These are phyloP conservation scores for Fonsecaea nubica DNA, from an alignment of 2,329 filamentous ascomycete species.

Conservation along the genomic window DNA sequence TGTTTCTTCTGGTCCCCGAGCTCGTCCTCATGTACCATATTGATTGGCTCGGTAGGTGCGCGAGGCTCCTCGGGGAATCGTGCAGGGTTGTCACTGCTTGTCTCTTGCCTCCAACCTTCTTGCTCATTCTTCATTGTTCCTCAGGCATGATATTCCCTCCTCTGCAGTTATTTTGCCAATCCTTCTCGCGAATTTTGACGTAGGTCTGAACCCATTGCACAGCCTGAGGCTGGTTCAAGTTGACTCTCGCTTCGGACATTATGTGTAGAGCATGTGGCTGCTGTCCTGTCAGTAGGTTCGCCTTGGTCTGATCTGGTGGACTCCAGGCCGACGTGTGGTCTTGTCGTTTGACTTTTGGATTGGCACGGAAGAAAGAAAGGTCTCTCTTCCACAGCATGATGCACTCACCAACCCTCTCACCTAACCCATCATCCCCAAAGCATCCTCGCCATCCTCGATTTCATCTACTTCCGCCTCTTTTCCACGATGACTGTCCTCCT, in stretches of 20 bases:
- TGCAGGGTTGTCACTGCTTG: neutral
- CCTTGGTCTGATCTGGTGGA: constrained; percentile 9
- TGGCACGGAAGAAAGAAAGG: constrained; percentile 16
- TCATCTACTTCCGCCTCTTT: constrained; percentile 29
- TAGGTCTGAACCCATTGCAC: constrained; percentile 20
- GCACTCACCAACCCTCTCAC: constrained; percentile 5
- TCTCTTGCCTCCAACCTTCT: neutral
- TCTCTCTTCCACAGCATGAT: constrained; percentile 19
- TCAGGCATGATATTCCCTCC: neutral
- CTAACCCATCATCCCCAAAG: neutral
- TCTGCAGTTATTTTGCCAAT: neutral
- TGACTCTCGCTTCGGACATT: constrained; percentile 16
- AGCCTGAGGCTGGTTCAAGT: constrained; percentile 5
- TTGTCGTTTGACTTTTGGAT: constrained; percentile 1
- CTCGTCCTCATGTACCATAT: neutral
- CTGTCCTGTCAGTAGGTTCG: neutral
- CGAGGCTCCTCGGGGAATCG: neutral
- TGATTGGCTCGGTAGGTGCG: neutral
- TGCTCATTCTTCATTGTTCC: neutral
- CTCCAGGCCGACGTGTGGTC: constrained; percentile 12
- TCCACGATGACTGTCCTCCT: constrained; percentile 28
- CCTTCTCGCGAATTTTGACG: constrained; percentile 26
- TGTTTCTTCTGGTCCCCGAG: constrained; percentile 6
- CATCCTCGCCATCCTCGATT: neutral
- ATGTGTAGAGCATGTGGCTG: constrained; percentile 7